Evolutionary conservation across 805 yeast species (phyloP).

Genomic region (Saccharomycopsis sp.): DNA sequence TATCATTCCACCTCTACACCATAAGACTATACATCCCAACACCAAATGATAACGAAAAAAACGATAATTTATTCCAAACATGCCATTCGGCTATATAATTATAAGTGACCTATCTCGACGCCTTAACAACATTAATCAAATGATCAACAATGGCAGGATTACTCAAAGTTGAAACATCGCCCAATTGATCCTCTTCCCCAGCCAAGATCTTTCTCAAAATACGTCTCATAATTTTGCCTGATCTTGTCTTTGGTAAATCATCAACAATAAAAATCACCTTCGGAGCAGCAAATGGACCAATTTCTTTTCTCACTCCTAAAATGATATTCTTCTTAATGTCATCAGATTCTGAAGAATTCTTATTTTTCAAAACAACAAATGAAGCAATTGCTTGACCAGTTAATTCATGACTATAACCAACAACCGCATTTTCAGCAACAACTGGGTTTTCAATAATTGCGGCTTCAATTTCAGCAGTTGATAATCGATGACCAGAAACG

Average conservation of each 20-base stretch:
- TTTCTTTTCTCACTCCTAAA: constrained; percentile 66
- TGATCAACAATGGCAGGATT: constrained; percentile 70
- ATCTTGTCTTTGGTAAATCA: constrained; percentile 80
- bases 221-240: constrained; percentile 85
- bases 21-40: too few relatives aligned
- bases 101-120: not conserved
- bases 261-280: constrained; percentile 63
- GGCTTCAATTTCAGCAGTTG: constrained; percentile 87
- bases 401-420: constrained; percentile 74
- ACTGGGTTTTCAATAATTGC: constrained; percentile 65
- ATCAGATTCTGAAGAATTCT: constrained; percentile 45
- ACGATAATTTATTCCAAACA: too few relatives aligned
- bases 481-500: constrained; percentile 78
- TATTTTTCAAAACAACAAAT: constrained; percentile 65
- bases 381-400: constrained; percentile 87
- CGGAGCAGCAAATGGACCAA: constrained; percentile 86
- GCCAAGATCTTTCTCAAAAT: constrained; percentile 71
- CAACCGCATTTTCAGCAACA: constrained; percentile 77
- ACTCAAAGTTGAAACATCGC: constrained; percentile 71
- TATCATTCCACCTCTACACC: too few relatives aligned
- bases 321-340: constrained; percentile 57
- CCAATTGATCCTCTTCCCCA: constrained; percentile 72
- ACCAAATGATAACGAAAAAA: too few relatives aligned
- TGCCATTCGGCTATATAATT: not conserved
- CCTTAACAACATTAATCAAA: constrained; percentile 44